Conservation (phyloP, 345 rosid species). For the Corchorus capsularis region DNA sequence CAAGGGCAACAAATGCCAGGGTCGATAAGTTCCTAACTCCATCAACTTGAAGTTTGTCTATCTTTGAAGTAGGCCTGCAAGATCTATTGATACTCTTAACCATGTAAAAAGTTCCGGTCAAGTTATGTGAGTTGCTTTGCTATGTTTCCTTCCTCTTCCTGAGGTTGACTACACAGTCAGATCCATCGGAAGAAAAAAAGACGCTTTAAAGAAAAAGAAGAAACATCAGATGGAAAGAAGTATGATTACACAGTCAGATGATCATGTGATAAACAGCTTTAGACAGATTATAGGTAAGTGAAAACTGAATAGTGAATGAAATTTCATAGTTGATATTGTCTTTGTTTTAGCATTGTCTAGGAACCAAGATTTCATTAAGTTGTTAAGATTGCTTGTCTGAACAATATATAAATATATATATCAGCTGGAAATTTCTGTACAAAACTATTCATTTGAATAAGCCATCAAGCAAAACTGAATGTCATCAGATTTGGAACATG, state of each 20-base stretch:
- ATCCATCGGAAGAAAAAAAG: background rate
- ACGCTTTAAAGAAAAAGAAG: background rate
- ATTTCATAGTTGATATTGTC: background rate
- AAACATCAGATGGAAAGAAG: background rate
- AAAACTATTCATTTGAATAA: too few relatives aligned
- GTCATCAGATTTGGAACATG: too few relatives aligned
- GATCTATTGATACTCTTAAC: background rate
- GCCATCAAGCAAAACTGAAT: too few relatives aligned
- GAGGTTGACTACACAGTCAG: background rate
- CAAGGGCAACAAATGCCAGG: constrained; percentile 44
- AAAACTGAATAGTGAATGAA: background rate
- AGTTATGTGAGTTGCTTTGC: background rate
- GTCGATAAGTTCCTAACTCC: constrained; percentile 50
- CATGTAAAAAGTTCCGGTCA: background rate
- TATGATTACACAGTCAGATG: background rate
- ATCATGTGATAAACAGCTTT: background rate
- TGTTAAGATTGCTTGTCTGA: too few relatives aligned
- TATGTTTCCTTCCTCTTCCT: background rate
- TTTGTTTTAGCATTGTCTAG: background rate
- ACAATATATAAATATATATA: too few relatives aligned
- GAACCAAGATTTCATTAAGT: background rate
- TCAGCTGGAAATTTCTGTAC: too few relatives aligned
- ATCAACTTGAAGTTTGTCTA: constrained; percentile 11
- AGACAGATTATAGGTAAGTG: background rate
- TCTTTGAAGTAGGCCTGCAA: background rate